Evolutionary conservation across 164 flowering plant species (phyloP), one percentile per base, ranked within the genome.

Genomic region (Stephania yunnanensis): DNA sequence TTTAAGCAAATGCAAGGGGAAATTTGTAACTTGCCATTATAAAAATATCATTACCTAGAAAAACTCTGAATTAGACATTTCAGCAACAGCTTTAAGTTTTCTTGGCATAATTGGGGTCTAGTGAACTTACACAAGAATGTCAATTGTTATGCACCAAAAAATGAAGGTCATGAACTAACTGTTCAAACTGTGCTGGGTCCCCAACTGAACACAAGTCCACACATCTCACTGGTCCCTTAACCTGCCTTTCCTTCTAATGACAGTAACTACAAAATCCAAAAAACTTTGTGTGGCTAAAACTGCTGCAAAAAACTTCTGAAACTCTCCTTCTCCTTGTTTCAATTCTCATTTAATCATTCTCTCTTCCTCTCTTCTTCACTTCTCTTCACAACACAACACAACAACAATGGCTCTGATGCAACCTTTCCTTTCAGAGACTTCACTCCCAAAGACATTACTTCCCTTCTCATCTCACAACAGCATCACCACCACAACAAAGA

Each of bases 261-360:
- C 42, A 1, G 42, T 2, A 36, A 36, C 13, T 58, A 29, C 46
- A n/a, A 71, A 71, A 25, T 31, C 25, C 67, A 6, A 8, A 61
- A 61, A 61, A n/a, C 9, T 58, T 70, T 76, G 69, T 70, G 78
- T 76, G 74, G 78, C 48, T 69, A 76, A 30, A 73, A 76, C 25
- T 70, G 64, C 50, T 55, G 46, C 64, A 71, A 46, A 61, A 8
- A 63, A 15, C 68, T 58, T 72, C 29, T 19, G 45, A 6, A 61
- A 72, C 68, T 5, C 68, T 36, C 31, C 22, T 29, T 55, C 66
- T 17, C 20, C 50, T 68, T 0, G 50, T 36, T 69, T 70, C 42
- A 9, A 48, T 65, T 53, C 58, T 46, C 55, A 67, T 64, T 36
- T 58, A 42, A 25, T n/a, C 42, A 36, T 36, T 22, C 77, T 61